Evolutionary conservation across 202 grass and related monocot species (phyloP), one percentile per base, ranked within the genome.

Genomic region (Musa balbisiana): DNA sequence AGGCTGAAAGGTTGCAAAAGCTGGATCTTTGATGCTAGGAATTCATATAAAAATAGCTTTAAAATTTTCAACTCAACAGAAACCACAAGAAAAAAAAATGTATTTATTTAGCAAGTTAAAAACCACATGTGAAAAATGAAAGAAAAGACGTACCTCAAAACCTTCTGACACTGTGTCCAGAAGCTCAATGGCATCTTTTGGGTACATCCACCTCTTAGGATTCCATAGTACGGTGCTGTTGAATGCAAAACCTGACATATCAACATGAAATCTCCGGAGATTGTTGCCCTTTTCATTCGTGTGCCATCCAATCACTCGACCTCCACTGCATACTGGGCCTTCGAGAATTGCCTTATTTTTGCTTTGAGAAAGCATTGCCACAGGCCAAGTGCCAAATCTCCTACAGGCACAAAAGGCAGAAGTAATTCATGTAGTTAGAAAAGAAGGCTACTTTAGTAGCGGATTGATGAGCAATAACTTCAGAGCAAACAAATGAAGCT

Each of bases 301-400:
- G 49, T 92, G 90, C 90, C 90, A 92, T 75, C 90, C 90, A 26
- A 87, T 68, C 67, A 92, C 90, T 19, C 51, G 74, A 75, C 64
- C 69, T 14, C 80, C 78, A 9, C 83, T 71, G 66, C 87, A 92
- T 23, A 92, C 83, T 0, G 87, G 87, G 2, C 90, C 87, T 92
- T 89, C 53, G 12, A 92, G 62, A 76, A 83, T 73, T 11, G 62
- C 70, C 79, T 81, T 87, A 43, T 51, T 83, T 84, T 87, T 92
- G 55, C 82, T 79, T 25, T 59, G 64, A n/a, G 73, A 51, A 53
- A 89, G 78, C 70, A 81, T 87, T 73, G 90, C 84, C 11, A 92
- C 82, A 1, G 90, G 90, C 90, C 90, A 92, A 59, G 90, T 85
- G 64, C 90, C 87, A 59, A 92, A 87, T 65, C 81, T 86, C 82